Base-by-base conservation (phyloP, 495 filamentous ascomycete species). In the Penicillium longicatenatum region DNA sequence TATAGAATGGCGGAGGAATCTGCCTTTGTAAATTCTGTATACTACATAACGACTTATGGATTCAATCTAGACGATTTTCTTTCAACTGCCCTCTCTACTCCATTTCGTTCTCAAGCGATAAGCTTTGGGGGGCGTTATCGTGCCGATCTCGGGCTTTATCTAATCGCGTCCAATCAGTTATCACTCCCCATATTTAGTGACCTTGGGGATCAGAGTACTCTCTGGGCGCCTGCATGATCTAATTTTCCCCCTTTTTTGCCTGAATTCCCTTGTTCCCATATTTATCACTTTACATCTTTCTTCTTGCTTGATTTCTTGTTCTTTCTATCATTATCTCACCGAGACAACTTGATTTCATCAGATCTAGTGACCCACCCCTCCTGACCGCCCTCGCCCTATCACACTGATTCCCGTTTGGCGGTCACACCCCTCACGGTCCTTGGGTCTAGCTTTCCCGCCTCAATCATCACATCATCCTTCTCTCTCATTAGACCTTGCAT, bases 391-490 rank as follows among this genome's bases (percentile, higher is more conserved):
- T 50, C 65, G 47, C 58, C 61, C 52, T 56, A 57, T 59, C 60
- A 64, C 66, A 66, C 60, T 73, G 65, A 68, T 74, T 75, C 72
- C 74, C 74, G 66, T 63, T 59, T 57, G 52, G 49, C 53, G 66
- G 74, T 75, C 72, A 75, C 69, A 54, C 69, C 63, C 66, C 61
- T 62, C 64, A 58, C 63, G 48, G 64, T 65, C 63, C 66, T 58
- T 74, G 67, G 71, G 59, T 71, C 66, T 60, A 60, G 50, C 65
- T 62, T 60, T 63, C 62, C 56, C 54, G 51, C 59, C 48, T 51
- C 60, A 50, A 58, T 37, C 66, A 75, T 72, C 70, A 73, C 72
- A 70, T 75, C 70, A 75, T 73, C 67, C 50, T 55, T 46, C 55
- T 49, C 48, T 44, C 52, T 45, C 59, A 64, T 67, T 67, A 65